These are phyloP conservation scores for Rhodotorula mucilaginosa DNA, from an alignment of 1,284 basidiomycete genomes.

Conservation along the genomic window DNA sequence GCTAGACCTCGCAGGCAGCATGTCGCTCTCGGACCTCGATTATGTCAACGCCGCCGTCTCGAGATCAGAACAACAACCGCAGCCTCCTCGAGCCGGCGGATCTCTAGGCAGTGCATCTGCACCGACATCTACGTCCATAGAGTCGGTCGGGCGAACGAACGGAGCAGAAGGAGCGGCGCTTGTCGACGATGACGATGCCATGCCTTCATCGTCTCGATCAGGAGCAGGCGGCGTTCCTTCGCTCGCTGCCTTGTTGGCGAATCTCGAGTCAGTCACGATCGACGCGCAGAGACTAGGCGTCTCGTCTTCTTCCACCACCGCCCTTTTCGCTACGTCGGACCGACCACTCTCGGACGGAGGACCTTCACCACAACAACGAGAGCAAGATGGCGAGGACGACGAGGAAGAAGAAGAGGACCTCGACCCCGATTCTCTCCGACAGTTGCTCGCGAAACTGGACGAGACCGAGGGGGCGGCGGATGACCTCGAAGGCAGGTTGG, in stretches of 20 bases:
- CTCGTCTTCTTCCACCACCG: neutral
- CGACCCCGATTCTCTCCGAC: neutral
- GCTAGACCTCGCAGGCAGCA: too few species aligned
- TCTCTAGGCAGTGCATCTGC: neutral
- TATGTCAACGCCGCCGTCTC: conserved; percentile 18
- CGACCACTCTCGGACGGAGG: neutral
- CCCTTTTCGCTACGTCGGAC: neutral
- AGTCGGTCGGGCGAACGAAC: neutral
- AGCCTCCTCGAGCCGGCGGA: neutral
- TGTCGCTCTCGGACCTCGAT: conserved; percentile 26
- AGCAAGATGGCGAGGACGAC: too few species aligned
- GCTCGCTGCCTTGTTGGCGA: conserved; percentile 11
- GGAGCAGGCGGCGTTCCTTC: neutral
- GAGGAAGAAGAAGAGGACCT: conserved; percentile 10
- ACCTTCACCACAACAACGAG: too few species aligned
- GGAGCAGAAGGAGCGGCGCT: neutral
- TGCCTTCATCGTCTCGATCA: neutral
- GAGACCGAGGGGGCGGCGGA: conserved; percentile 20
- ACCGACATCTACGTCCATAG: neutral
- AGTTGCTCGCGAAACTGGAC: conserved; percentile 16
- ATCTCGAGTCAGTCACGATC: conserved; percentile 2
- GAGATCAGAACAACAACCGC: neutral
- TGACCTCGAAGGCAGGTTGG: conserved; percentile 27
- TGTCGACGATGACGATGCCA: neutral
- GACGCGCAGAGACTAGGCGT: neutral